Conservation (phyloP, 2,329 filamentous ascomycete species). For the Pseudogymnoascus sp. region DNA sequence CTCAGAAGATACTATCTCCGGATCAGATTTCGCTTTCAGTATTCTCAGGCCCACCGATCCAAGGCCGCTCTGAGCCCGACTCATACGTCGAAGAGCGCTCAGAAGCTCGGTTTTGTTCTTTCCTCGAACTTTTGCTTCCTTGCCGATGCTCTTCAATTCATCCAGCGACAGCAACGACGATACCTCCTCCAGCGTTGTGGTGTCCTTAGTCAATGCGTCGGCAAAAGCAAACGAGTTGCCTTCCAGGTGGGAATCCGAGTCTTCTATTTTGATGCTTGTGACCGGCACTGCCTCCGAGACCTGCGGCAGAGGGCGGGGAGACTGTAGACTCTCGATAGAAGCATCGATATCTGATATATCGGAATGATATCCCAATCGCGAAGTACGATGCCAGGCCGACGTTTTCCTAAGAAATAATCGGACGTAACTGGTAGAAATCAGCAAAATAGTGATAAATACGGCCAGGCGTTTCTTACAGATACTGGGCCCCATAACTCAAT, state of each 20-base stretch:
- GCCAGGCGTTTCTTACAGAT: slow-evolving; percentile 52
- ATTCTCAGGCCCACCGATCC: slow-evolving; percentile 58
- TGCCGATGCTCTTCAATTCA: slow-evolving; percentile 76
- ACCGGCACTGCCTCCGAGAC: slow-evolving; percentile 15
- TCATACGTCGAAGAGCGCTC: slow-evolving; percentile 62
- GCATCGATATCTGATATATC: slow-evolving; percentile 68
- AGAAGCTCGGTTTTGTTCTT: slow-evolving; percentile 80
- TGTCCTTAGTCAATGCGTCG: slow-evolving; percentile 63
- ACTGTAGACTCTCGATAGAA: slow-evolving; percentile 59
- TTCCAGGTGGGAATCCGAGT: slow-evolving; percentile 23
- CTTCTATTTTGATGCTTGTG: slow-evolving; percentile 13
- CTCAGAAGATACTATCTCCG: background rate
- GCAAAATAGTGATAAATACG: background rate
- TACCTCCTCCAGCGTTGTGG: slow-evolving; percentile 74
- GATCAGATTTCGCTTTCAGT: slow-evolving; percentile 27
- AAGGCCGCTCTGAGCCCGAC: slow-evolving; percentile 67
- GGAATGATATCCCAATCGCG: slow-evolving; percentile 66
- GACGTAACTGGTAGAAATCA: slow-evolving; percentile 57
- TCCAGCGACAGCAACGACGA: slow-evolving; percentile 74
- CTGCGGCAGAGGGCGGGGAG: slow-evolving; percentile 44
- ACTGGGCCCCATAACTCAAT: slow-evolving; percentile 78
- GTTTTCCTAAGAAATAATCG: slow-evolving; percentile 88
- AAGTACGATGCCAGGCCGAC: slow-evolving; percentile 79
- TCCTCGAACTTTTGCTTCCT: slow-evolving; percentile 76
- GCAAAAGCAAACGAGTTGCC: slow-evolving; percentile 64